A percentile compares a stretch with the other conserved stretches of the same genome.
These are phyloP conservation scores for Adiantum capillusveneris DNA, from an alignment of 75 land plant species.

Conservation along the genomic window DNA sequence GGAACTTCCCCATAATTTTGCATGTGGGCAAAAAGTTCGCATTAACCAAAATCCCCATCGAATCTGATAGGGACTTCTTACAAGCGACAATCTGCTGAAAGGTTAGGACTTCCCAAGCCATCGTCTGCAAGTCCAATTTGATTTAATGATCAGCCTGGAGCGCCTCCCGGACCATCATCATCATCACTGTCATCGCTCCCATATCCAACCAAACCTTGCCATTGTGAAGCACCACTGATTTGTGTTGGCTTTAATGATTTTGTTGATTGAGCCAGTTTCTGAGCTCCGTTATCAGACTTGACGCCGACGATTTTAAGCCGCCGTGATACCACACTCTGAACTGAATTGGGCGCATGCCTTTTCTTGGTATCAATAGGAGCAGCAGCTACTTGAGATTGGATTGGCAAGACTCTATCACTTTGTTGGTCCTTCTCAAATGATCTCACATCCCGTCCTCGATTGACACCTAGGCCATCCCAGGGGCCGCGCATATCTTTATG, in stretches of 20 bases:
- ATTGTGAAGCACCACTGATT: neutral
- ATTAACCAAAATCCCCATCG: too few relatives aligned
- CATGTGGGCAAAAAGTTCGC: too few relatives aligned
- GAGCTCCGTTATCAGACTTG: neutral
- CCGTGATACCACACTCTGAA: neutral
- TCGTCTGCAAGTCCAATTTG: too few relatives aligned
- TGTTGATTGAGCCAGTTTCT: neutral
- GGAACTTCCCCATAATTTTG: too few relatives aligned
- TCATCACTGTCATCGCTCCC: constrained; percentile 11
- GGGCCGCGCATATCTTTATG: constrained; percentile 3
- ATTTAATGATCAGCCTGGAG: too few relatives aligned
- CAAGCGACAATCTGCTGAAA: too few relatives aligned
- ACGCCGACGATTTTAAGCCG: neutral
- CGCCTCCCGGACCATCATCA: too few relatives aligned
- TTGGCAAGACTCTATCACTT: neutral
- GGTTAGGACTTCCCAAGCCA: too few relatives aligned
- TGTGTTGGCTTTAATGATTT: neutral
- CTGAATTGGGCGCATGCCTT: neutral
- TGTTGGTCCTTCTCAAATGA: neutral
- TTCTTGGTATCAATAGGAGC: neutral
- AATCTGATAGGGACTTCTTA: too few relatives aligned
- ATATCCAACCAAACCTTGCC: constrained; percentile 16
- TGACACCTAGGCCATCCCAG: constrained; percentile 19
- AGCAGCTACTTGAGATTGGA: neutral
- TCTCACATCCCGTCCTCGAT: neutral